Conservation (phyloP, 345 rosid genomes). For the Bruguiera parviflora region DNA sequence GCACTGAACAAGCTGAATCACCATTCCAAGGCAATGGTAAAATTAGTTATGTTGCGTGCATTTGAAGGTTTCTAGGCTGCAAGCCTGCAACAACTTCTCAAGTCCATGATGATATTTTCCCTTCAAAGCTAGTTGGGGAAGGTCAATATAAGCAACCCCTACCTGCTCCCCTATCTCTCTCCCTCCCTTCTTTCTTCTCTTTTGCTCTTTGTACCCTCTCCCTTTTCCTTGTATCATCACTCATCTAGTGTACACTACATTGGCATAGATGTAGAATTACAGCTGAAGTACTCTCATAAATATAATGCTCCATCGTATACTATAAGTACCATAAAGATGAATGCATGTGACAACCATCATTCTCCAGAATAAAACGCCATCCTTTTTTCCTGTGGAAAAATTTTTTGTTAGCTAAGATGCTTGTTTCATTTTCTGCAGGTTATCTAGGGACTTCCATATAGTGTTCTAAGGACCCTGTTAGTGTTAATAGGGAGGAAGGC, state of each 20-base stretch:
- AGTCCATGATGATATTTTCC: slow-evolving; percentile 35
- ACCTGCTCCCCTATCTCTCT: too few relatives aligned
- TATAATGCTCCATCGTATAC: slow-evolving; percentile 33
- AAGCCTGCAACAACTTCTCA: slow-evolving; percentile 29
- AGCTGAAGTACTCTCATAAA: slow-evolving; percentile 13
- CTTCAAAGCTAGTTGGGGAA: slow-evolving; percentile 35
- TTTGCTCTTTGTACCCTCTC: background rate
- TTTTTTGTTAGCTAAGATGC: background rate
- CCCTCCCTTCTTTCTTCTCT: background rate
- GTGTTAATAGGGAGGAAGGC: too few relatives aligned
- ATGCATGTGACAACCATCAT: slow-evolving; percentile 36
- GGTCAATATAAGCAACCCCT: slow-evolving; percentile 15
- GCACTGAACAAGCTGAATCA: background rate
- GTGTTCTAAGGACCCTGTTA: background rate
- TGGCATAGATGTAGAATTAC: slow-evolving; percentile 20
- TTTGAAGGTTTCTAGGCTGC: slow-evolving; percentile 22
- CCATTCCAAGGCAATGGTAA: slow-evolving; percentile 13
- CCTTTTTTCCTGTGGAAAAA: background rate
- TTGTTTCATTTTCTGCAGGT: background rate
- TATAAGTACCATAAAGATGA: slow-evolving; percentile 28
- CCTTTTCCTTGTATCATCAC: background rate
- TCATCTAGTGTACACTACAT: slow-evolving; percentile 4
- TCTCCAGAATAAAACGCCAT: slow-evolving; percentile 13
- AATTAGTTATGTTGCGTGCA: slow-evolving; percentile 27
- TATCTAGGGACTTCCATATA: background rate